Conservation (phyloP, 225 moss, liverwort and hornwort genomes). For the Pseudisothecium myosuroides region DNA sequence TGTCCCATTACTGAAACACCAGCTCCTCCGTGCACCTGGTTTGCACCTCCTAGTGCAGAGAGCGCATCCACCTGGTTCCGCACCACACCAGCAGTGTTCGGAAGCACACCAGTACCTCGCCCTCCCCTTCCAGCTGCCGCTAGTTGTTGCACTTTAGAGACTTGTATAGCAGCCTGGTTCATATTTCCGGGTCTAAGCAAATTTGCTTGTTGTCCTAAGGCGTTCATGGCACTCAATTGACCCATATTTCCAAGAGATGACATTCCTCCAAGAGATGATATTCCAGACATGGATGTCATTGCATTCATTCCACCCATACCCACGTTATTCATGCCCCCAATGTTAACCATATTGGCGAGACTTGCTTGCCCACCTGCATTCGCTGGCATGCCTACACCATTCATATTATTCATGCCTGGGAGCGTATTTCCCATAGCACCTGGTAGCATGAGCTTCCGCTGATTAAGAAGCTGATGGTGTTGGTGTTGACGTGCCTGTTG, state of each 20-base stretch:
- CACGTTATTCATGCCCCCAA: slow-evolving; percentile 63
- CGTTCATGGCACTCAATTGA: slow-evolving; percentile 57
- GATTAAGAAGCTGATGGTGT: slow-evolving; percentile 46
- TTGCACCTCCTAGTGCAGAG: slow-evolving; percentile 53
- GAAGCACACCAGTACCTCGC: slow-evolving; percentile 37
- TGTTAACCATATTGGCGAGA: slow-evolving; percentile 40
- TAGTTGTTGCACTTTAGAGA: slow-evolving; percentile 51
- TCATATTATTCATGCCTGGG: slow-evolving; percentile 54
- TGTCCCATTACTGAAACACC: slow-evolving; percentile 62
- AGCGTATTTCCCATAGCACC: slow-evolving; percentile 54
- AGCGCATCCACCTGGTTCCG: slow-evolving; percentile 66
- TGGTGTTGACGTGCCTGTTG: slow-evolving; percentile 57
- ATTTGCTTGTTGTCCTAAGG: slow-evolving; percentile 68
- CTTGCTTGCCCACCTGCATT: slow-evolving; percentile 40
- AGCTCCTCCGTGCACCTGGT: slow-evolving; percentile 54
- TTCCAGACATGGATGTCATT: slow-evolving; percentile 58
- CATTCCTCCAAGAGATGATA: slow-evolving; percentile 88
- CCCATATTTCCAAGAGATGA: slow-evolving; percentile 77
- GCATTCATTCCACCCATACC: slow-evolving; percentile 56
- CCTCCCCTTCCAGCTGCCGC: slow-evolving; percentile 63
- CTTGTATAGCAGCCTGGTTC: slow-evolving; percentile 48
- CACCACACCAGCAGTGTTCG: slow-evolving; percentile 39
- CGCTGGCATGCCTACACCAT: slow-evolving; percentile 37
- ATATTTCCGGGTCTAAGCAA: slow-evolving; percentile 61
- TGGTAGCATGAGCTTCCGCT: slow-evolving; percentile 78